Base-by-base conservation (phyloP, 129 eudicot species). In the Oenanthe sinensis region DNA sequence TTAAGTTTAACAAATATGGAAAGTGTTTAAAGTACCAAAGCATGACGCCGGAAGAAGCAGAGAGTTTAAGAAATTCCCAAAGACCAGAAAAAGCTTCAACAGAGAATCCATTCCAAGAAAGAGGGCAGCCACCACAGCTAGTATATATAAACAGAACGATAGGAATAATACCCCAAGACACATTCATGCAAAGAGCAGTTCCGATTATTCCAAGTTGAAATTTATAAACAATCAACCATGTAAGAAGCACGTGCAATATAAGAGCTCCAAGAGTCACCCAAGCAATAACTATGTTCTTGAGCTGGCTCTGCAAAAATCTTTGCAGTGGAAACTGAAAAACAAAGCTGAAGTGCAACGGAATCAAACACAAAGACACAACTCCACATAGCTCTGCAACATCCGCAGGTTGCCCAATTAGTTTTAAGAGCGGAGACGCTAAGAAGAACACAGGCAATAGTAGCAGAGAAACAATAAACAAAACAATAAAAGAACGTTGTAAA, bases 11-110 rank as follows among this genome's bases (percentile, higher is more conserved):
- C 3, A 55, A 8, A 22, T 13, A 60, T 10, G 33, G 9, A 60
- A 8, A 24, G 36, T n/a, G 36, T 2, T 22, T 60, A 1, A 72
- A 0, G 28, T 78, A 93, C 98, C 98, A 93, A 28, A 93, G 91
- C 98, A 93, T 93, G 84, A 91, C 93, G 20, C 98, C 98, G 22
- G 98, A 93, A 47, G 98, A 87, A 15, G 89, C 88, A 19, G 98
- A 93, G 71, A 93, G 90, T 75, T 89, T 93, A n/a, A 89, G 82
- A 79, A 93, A 91, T 67, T 88, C 90, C 97, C 95, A 86, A 44
- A 93, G 75, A 10, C 95, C 98, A 6, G 86, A 44, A 77, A 91
- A 88, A 2, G 97, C 98, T 71, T 91, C 89, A 77, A 77, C 37
- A 14, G 98, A 85, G 45, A 91, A 91, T 13, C 98, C 98, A 13